Percentiles rank a stretch among this genome's conserved stretches.
Evolutionary conservation across 139 green algal species (phyloP).

Genomic region (Chlorella sp.): DNA sequence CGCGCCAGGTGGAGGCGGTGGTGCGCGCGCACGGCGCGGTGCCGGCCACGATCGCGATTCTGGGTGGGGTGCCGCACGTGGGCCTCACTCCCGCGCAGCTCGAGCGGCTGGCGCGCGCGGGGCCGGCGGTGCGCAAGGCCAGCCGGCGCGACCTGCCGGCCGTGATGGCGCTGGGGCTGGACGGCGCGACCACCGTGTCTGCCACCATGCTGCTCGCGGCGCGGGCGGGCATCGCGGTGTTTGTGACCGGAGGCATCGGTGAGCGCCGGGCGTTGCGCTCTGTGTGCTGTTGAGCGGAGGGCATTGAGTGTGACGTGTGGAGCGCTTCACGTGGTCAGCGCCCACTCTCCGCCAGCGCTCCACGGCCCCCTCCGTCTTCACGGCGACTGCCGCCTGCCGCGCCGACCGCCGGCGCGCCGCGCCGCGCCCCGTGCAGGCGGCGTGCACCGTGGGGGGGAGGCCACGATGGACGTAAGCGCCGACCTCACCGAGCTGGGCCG

Average conservation of each 20-base stretch:
- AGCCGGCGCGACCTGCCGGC: conserved; percentile 83
- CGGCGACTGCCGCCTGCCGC: conserved; percentile 51
- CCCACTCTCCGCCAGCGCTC: no score
- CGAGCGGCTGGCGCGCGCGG: conserved; percentile 41
- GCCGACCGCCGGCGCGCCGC: background rate
- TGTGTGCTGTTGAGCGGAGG: no score
- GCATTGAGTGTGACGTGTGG: no score
- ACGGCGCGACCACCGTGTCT: conserved; percentile 95
- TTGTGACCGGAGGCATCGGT: conserved; percentile 84
- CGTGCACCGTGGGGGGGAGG: conserved; percentile 82
- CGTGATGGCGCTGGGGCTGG: conserved; percentile 57
- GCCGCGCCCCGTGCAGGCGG: conserved; percentile 42
- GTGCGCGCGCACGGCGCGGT: conserved; percentile 70
- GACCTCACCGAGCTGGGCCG: conserved; percentile 90
- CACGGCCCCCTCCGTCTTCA: no score
- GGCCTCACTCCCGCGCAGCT: conserved; percentile 57
- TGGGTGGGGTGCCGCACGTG: conserved; percentile 73
- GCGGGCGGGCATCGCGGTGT: conserved; percentile 78
- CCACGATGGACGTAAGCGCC: conserved; percentile 85
- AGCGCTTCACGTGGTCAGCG: no score
- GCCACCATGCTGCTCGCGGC: conserved; percentile 92
- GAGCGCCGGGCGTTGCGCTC: no score
- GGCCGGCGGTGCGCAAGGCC: conserved; percentile 69
- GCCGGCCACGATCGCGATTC: conserved; percentile 94
- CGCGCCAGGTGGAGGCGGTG: conserved; percentile 69